Percentiles rank a stretch among this genome's conserved stretches.
These are phyloP conservation scores for Tolypocladium amazonense DNA, from an alignment of 2,329 filamentous ascomycete species.

Conservation along the genomic window DNA sequence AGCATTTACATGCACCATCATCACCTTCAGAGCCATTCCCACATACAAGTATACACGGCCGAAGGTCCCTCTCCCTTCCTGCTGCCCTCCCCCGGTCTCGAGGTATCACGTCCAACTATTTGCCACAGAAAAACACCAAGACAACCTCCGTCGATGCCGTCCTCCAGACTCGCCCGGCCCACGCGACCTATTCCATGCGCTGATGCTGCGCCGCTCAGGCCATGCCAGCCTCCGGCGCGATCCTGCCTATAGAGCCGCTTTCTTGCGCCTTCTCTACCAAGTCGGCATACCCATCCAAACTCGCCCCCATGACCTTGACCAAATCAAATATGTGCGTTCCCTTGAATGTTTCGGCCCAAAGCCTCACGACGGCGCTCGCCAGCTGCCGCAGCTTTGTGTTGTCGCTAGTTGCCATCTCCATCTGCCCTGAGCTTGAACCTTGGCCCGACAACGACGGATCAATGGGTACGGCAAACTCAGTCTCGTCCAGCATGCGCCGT, in stretches of 20 bases:
- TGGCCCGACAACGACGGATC: conserved; percentile 41
- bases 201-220: conserved; percentile 1
- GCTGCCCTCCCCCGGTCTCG: not conserved
- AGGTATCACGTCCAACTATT: not conserved
- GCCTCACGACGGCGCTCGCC: conserved; percentile 44
- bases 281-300: conserved; percentile 46
- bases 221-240: conserved; percentile 11
- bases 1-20: not conserved
- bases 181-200: too few relatives aligned
- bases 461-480: conserved; percentile 50
- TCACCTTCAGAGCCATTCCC: not conserved
- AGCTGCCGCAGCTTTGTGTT: conserved; percentile 42
- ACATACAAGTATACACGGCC: not conserved
- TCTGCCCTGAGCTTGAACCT: conserved; percentile 22
- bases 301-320: conserved; percentile 45
- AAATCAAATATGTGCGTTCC: conserved; percentile 51
- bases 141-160: not conserved
- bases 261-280: conserved; percentile 38
- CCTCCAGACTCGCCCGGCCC: not conserved
- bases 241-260: conserved; percentile 7
- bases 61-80: not conserved
- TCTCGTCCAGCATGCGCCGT: conserved; percentile 49
- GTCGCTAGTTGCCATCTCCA: conserved; percentile 36
- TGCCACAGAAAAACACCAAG: not conserved
- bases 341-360: conserved; percentile 54